Evolutionary conservation across 1,284 basidiomycete genomes (phyloP), one percentile per base, ranked within the genome.

Genomic region (Trametes polyzona): DNA sequence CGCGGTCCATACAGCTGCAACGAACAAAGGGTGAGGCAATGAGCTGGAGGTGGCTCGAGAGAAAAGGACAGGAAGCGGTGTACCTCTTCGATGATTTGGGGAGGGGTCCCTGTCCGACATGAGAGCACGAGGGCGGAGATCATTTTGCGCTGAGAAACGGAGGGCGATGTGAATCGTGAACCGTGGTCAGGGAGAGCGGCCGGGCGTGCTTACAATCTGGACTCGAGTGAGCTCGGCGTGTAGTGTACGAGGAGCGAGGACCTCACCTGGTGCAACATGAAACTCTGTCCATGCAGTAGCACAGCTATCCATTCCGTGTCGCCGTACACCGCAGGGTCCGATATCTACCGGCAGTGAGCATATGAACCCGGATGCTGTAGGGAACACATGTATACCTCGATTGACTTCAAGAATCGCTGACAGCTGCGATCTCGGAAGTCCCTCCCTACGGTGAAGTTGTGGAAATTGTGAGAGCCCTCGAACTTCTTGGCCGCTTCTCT

Each of bases 281-380:
- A 99, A 65, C 93, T 96, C 73, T 99, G 97, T 0, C 96, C 97
- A 68, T 98, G 95, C 69, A 98, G 90, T 63, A 92, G 81, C 30
- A 99, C 88, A 47, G 90, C 92, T 47, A 99, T 87, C 96, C 96
- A 99, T 70, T 99, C 96, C 1, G 93, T 96, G 29, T 88, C 89
- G 17, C 93, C 92, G 65, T 95, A 90, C 4, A 96, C 87, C 4
- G 83, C 84, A 24, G 93, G 93, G 49, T 94, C 90, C 4, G 80
- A 73, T 42, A 95, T 78, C 92, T 94, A 62, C 3, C 36, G 5
- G 19, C 29, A 24, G 17, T 47, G 17, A 49, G 41, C 12, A 32
- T 12, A 2, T 26, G 23, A 23, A n/a, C 47, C n/a, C 17, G 30
- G 10, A 26, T 7, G 11, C 19, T 10, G 21, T 12, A 16, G 35